These are phyloP conservation scores for Starmerella apis DNA, from an alignment of 805 yeast species.

Conservation along the genomic window DNA sequence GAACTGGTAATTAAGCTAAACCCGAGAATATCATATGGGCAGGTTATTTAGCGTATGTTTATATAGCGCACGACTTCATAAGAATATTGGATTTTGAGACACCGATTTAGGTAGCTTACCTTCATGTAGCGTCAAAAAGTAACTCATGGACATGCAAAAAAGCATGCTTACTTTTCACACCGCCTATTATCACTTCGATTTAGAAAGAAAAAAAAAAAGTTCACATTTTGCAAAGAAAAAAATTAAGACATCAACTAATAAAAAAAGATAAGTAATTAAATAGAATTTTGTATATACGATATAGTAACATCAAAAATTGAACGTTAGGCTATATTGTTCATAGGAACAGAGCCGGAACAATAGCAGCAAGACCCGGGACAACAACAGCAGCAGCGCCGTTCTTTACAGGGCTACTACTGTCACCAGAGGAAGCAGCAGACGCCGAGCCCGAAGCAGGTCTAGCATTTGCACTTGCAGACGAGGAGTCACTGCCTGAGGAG, in stretches of 20 bases:
- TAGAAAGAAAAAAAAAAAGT: no score
- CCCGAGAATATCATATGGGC: background rate
- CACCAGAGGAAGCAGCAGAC: background rate
- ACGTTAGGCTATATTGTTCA: background rate
- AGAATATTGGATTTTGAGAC: no score
- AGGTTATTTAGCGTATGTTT: no score
- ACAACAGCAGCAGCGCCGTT: conserved; percentile 14
- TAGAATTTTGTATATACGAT: background rate
- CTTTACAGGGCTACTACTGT: background rate
- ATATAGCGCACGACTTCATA: no score
- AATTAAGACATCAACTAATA: no score
- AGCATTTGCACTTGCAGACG: background rate
- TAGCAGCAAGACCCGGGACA: conserved; percentile 16
- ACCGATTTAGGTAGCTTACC: no score
- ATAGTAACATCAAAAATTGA: background rate
- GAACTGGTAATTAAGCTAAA: background rate
- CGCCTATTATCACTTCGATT: no score
- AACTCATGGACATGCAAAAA: no score
- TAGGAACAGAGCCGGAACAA: conserved; percentile 16
- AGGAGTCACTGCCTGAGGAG: background rate
- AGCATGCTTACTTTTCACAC: no score
- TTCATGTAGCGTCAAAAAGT: no score
- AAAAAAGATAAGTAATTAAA: background rate
- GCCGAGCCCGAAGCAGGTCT: background rate
- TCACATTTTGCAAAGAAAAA: no score